Percentiles rank a stretch among this genome's conserved stretches.
Conservation (phyloP, 2,329 filamentous ascomycete genomes). For the Fusarium aywerte region DNA sequence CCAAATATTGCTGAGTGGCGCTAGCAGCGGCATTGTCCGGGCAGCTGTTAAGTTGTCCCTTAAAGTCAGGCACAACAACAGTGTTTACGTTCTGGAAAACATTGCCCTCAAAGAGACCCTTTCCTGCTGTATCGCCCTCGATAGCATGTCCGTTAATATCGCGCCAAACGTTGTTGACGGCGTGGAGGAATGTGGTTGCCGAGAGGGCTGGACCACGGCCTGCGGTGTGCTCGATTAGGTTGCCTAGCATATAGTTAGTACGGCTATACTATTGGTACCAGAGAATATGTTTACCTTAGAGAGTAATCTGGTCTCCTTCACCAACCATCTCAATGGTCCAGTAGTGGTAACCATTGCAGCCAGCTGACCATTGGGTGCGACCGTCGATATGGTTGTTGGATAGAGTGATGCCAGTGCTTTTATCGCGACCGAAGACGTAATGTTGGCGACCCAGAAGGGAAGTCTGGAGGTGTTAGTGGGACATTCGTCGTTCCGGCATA, state of each 20-base stretch:
- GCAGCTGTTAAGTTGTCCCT: conserved; percentile 43
- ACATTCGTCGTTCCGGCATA: no score
- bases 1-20: conserved; percentile 26
- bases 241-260: neutral
- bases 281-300: neutral
- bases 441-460: conserved; percentile 32
- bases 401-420: conserved; percentile 54
- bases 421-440: conserved; percentile 24
- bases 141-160: conserved; percentile 45
- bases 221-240: conserved; percentile 35
- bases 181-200: conserved; percentile 47
- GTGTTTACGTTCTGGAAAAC: conserved; percentile 41
- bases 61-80: conserved; percentile 35
- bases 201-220: conserved; percentile 46
- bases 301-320: conserved; percentile 21
- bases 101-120: conserved; percentile 46
- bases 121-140: conserved; percentile 41
- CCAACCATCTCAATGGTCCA: conserved; percentile 49
- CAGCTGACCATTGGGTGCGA: conserved; percentile 54
- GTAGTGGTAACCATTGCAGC: conserved; percentile 60
- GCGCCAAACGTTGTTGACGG: conserved; percentile 47
- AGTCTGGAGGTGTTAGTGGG: conserved; percentile 3
- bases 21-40: conserved; percentile 24
- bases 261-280: no score
- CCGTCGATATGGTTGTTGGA: conserved; percentile 61